phyloP scores from a whole-genome alignment of 306 rosid genomes.

The Cicer yamashitae region DNA sequence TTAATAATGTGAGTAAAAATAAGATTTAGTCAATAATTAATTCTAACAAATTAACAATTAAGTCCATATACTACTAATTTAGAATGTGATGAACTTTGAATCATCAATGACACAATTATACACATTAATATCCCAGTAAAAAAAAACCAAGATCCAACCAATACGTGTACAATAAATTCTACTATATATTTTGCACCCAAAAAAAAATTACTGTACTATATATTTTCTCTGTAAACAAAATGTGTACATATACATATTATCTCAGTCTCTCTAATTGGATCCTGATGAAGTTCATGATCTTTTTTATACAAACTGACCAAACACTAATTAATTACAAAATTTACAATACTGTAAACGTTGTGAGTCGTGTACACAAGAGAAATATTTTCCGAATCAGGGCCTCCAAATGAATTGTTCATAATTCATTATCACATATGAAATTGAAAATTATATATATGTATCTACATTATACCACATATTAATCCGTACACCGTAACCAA shows the following conservation, averaged over 20 bases:
- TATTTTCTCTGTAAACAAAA: slow-evolving; percentile 7
- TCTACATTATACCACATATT: slow-evolving; percentile 64
- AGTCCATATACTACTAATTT: too few relatives aligned
- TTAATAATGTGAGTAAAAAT: too few relatives aligned
- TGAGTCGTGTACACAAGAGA: too few relatives aligned
- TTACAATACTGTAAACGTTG: slow-evolving; percentile 8
- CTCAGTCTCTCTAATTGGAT: not conserved
- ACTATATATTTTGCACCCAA: too few relatives aligned
- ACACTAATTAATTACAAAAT: slow-evolving; percentile 31
- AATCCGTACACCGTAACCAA: slow-evolving; percentile 68
- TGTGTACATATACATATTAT: not conserved
- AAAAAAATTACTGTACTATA: not conserved
- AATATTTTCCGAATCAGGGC: not conserved
- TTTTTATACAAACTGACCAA: slow-evolving; percentile 30
- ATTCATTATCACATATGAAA: not conserved
- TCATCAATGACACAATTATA: too few relatives aligned
- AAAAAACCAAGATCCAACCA: not conserved
- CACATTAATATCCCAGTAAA: too few relatives aligned
- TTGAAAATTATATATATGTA: not conserved
- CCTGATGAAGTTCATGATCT: slow-evolving; percentile 8
- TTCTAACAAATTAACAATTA: too few relatives aligned
- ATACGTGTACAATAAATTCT: not conserved
- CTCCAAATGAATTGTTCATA: slow-evolving; percentile 27
- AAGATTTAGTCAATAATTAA: too few relatives aligned
- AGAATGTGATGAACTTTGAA: too few relatives aligned